Evolutionary conservation across 345 rosid genomes (phyloP).

Genomic region (Isatis tinctoria): DNA sequence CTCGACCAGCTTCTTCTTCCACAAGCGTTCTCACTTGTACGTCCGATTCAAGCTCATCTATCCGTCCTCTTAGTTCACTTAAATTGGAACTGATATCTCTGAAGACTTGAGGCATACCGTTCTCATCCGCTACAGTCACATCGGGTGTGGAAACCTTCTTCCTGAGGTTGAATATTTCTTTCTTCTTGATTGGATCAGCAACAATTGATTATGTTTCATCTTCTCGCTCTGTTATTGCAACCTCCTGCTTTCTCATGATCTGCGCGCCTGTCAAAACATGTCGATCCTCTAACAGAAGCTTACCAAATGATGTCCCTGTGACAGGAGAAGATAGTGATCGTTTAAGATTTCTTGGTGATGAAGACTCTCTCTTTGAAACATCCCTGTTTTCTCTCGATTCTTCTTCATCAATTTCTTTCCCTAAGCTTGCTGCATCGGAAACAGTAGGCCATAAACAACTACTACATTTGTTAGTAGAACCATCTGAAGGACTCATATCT

Average conservation of each 20-base stretch:
- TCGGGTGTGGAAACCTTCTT: conserved; percentile 72
- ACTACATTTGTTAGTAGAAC: background rate
- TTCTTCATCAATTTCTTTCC: conserved; percentile 45
- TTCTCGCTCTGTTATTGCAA: conserved; percentile 18
- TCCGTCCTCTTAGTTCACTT: conserved; percentile 60
- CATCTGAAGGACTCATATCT: conserved; percentile 37
- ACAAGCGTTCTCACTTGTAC: conserved; percentile 28
- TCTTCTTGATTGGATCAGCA: conserved; percentile 45
- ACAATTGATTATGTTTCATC: conserved; percentile 21
- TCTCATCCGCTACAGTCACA: conserved; percentile 43
- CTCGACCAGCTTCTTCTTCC: conserved; percentile 35
- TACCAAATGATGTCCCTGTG: conserved; percentile 80
- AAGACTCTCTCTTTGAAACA: conserved; percentile 30
- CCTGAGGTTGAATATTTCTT: conserved; percentile 64
- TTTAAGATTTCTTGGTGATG: conserved; percentile 62
- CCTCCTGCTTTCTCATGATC: conserved; percentile 82
- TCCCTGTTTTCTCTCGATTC: conserved; percentile 40
- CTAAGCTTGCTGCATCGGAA: conserved; percentile 34
- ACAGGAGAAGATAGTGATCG: conserved; percentile 86
- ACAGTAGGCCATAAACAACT: conserved; percentile 39
- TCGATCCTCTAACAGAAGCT: conserved; percentile 85
- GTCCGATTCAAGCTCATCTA: conserved; percentile 53
- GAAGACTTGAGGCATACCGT: conserved; percentile 47
- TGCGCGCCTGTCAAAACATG: conserved; percentile 75
- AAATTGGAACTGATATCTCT: conserved; percentile 64